Conservation (phyloP, 2,329 filamentous ascomycete species). For the Fusarium floridanum region DNA sequence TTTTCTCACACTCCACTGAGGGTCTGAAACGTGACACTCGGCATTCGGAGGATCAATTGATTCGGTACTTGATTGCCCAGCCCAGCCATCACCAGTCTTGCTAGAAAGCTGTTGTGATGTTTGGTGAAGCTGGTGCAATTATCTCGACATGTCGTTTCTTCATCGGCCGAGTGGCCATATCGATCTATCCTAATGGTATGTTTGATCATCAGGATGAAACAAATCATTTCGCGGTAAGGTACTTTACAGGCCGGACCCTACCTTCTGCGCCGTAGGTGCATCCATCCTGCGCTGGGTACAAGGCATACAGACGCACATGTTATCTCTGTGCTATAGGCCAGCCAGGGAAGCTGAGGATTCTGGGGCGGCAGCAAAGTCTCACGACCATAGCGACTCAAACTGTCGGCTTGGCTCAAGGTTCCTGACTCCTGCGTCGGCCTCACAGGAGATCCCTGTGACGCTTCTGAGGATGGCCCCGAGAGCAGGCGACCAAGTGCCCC, state of each 20-base stretch:
- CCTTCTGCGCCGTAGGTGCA: background rate
- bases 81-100: background rate
- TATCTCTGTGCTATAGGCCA: conserved; percentile 15
- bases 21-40: conserved; percentile 3
- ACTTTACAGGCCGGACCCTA: conserved; percentile 5
- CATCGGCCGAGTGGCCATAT: conserved; percentile 13
- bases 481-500: background rate
- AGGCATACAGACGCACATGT: conserved; percentile 5
- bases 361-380: conserved; percentile 11
- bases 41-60: conserved; percentile 14
- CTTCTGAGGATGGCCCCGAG: background rate
- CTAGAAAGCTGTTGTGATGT: background rate
- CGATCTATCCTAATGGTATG: conserved; percentile 8
- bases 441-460: background rate
- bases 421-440: conserved; percentile 4
- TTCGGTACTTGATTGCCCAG: background rate
- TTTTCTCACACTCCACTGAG: conserved; percentile 15
- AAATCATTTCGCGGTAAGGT: conserved; percentile 19
- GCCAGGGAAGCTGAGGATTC: conserved; percentile 5
- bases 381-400: background rate
- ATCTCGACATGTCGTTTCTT: background rate
- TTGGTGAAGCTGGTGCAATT: background rate
- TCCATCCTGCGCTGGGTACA: conserved; percentile 7
- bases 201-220: conserved; percentile 29
- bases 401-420: conserved; percentile 14